Evolutionary conservation across 306 rosid genomes (phyloP), one percentile per base, ranked within the genome.

Genomic region (Glycyrrhiza uralensis): DNA sequence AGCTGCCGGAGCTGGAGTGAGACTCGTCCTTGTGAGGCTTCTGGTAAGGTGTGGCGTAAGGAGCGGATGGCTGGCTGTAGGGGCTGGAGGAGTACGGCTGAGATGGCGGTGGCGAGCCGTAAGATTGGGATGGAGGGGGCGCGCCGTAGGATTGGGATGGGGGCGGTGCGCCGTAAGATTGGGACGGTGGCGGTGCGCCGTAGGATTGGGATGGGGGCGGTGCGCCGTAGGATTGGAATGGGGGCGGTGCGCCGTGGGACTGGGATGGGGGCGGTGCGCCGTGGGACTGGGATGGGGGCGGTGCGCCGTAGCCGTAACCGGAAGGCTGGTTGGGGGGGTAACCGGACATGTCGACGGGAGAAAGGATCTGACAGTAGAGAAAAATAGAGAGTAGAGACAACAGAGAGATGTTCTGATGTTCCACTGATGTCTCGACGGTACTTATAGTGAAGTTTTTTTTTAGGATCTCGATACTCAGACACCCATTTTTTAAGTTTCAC

Each of bases 11-110:
- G 78, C 79, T 6, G 46, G 76, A 32, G 29, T 84, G 76, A 7
- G 78, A 63, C 9, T 88, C 68, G 3, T 80, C 83, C 72, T 84
- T 79, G 1, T 86, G 92, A 0, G 91, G 91, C 8, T 78, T 77
- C 13, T 14, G 47, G 2, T 79, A 74, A 7, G 85, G 76, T 0
- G 24, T 75, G 22, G 74, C 77, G 75, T 83, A 83, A 2, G 85
- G 84, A 41, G 78, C 77, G 22, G 81, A 63, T 3, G 51, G 26
- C 32, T 70, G 79, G 28, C 54, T 61, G 75, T 78, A 74, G 4
- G 86, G 45, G 20, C 7, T 30, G 23, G 75, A 60, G 50, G 71
- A 26, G 38, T 75, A 70, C 17, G 80, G 26, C 74, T 76, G 74
- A 2, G 39, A 26, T 0, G 65, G 28, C 8, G 70, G 81, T 0